phyloP scores from a whole-genome alignment of 2,329 filamentous ascomycete genomes.

The Microsporum canis region DNA sequence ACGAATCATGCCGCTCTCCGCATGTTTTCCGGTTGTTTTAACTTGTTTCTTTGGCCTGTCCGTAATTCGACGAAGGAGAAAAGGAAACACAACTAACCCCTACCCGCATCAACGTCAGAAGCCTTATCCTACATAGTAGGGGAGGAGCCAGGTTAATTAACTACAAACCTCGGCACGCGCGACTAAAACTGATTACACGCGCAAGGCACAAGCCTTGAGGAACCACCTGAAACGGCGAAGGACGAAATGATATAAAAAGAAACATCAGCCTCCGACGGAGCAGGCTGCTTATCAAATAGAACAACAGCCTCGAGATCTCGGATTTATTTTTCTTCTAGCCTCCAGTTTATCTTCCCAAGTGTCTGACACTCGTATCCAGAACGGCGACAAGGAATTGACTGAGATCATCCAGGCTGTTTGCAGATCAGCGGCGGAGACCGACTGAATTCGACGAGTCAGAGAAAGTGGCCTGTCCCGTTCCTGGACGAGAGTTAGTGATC shows the following conservation, averaged over 20 bases:
- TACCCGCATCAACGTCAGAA: not conserved
- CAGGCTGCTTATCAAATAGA: not conserved
- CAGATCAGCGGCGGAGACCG: not conserved
- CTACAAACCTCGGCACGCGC: not conserved
- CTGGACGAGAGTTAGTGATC: not conserved
- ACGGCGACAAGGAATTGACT: not conserved
- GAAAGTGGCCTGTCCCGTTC: not conserved
- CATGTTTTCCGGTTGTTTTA: not conserved
- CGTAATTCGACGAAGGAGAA: not conserved
- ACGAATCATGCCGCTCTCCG: not conserved
- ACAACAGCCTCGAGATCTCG: not conserved
- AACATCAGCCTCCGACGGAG: not conserved
- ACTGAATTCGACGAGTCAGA: not conserved
- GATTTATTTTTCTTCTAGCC: not conserved
- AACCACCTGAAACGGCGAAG: not conserved
- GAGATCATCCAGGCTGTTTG: not conserved
- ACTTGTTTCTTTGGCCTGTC: not conserved
- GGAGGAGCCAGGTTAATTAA: not conserved
- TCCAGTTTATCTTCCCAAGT: not conserved
- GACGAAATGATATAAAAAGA: not conserved
- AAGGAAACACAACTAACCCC: not conserved
- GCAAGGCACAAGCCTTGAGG: slow-evolving; percentile 1
- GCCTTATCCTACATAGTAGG: not conserved
- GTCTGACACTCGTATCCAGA: not conserved
- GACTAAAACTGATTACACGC: not conserved